These are phyloP conservation scores for Candida tetrigidarum DNA, from an alignment of 1,139 yeast genomes.

Conservation along the genomic window DNA sequence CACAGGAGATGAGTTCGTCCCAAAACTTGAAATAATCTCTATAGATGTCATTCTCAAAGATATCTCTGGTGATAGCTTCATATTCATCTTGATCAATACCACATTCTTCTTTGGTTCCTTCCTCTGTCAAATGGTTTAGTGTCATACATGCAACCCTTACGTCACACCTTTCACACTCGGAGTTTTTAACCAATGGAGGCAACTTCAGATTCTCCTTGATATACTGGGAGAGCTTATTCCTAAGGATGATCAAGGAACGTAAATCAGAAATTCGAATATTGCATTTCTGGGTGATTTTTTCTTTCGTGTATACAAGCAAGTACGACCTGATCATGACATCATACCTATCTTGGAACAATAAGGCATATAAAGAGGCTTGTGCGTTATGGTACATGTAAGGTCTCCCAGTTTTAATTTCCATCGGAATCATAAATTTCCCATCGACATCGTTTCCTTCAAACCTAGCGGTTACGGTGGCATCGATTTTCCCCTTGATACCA, in stretches of 20 bases:
- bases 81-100: constrained; percentile 53
- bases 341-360: constrained; percentile 80
- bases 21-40: constrained; percentile 66
- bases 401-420: constrained; percentile 89
- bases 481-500: constrained; percentile 92
- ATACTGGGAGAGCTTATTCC: constrained; percentile 71
- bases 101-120: constrained; percentile 53
- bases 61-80: constrained; percentile 52
- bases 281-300: constrained; percentile 56
- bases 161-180: constrained; percentile 72
- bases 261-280: constrained; percentile 62
- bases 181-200: constrained; percentile 62
- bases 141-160: constrained; percentile 69
- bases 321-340: constrained; percentile 67
- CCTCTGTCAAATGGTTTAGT: constrained; percentile 60
- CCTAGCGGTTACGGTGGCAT: constrained; percentile 77
- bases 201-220: constrained; percentile 55
- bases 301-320: constrained; percentile 74
- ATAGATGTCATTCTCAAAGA: constrained; percentile 43
- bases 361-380: constrained; percentile 84
- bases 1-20: constrained; percentile 75
- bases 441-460: constrained; percentile 26
- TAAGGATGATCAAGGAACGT: constrained; percentile 62
- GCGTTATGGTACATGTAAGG: constrained; percentile 76
- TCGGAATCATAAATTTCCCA: constrained; percentile 63